Base-by-base conservation (phyloP, 805 yeast species). In the Grigorovia jiainica region DNA sequence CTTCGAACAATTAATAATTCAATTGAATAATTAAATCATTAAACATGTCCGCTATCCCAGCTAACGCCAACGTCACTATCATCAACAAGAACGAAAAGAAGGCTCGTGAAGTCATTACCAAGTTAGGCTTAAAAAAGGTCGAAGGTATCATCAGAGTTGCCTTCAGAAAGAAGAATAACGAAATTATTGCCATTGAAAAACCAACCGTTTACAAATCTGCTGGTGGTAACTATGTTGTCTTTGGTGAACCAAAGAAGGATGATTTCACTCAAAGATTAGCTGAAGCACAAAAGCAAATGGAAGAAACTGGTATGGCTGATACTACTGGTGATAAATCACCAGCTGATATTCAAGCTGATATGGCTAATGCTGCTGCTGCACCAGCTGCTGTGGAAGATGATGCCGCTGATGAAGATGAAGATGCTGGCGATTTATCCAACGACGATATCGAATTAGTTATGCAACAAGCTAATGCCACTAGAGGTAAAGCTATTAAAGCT, bases 211-310 rank as follows among this genome's bases (percentile, higher is more conserved):
- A 74, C 95, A 86, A 76, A 71, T 81, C 96, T 49, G 83, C 94
- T 63, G 73, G 78, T 49, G 96, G 97, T 65, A 82, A 95, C 57
- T 92, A 84, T 76, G 81, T 90, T 58, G 97, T 90, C 55, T 89
- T 90, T 60, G 98, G 98, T 72, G 97, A 89, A 72, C 95, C 96
- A 64, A 85, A 87, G 77, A 83, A 85, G 56, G 97, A 90, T 69
- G 95, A 90, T 74, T 72, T 87, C 69, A 79, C 81, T 71, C 80
- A 85, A 70, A 81, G 87, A 75, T 75, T 84, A 68, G 84, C 81
- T 66, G 84, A 84, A 61, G 85, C 85, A 52, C 84, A 80, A 67
- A 78, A 76, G 51, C 73, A 74, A 55, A 75, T 75, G 48, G 68
- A 68, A 53, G 75, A 73, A 44, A 68, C 63, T 40, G 67, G 65